phyloP scores from a whole-genome alignment of 192 early-diverging fungal species.

The Coemansia pectinata region DNA sequence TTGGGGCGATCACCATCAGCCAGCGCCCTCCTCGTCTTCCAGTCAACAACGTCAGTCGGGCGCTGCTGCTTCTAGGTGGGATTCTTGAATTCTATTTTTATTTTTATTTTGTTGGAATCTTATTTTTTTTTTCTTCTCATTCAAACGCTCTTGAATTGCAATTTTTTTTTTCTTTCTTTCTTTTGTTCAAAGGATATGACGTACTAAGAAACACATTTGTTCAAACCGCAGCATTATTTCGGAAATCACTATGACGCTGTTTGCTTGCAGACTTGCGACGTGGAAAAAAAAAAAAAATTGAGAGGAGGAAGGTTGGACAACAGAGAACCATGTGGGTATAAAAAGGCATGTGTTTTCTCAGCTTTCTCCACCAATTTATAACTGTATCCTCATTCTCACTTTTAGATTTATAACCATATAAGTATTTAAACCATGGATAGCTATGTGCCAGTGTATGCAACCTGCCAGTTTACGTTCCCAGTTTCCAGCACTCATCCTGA shows the following conservation, averaged over 20 bases:
- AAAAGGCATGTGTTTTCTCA: not conserved
- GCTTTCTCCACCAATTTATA: too few species aligned
- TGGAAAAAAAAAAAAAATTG: not conserved
- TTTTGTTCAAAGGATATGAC: not conserved
- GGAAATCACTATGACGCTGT: too few species aligned
- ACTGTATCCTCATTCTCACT: too few species aligned
- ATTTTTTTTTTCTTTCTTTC: not conserved
- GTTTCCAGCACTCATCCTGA: too few species aligned
- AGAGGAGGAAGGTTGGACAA: not conserved
- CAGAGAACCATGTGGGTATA: not conserved
- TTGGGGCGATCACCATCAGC: not conserved
- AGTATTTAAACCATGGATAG: too few species aligned
- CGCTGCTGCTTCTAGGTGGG: slow-evolving; percentile 1
- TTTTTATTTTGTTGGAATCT: too few species aligned
- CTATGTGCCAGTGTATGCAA: not conserved
- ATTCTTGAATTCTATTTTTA: not conserved
- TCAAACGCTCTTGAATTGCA: not conserved
- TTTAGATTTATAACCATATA: too few species aligned
- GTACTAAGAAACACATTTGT: too few species aligned
- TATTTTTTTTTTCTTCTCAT: slow-evolving; percentile 4
- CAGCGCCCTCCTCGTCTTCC: not conserved
- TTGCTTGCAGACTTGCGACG: not conserved
- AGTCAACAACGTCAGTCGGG: not conserved
- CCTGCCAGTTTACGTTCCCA: not conserved
- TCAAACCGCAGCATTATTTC: too few species aligned